Evolutionary conservation across 805 yeast species (phyloP).

Genomic region (Saccharomycopsis sp.): DNA sequence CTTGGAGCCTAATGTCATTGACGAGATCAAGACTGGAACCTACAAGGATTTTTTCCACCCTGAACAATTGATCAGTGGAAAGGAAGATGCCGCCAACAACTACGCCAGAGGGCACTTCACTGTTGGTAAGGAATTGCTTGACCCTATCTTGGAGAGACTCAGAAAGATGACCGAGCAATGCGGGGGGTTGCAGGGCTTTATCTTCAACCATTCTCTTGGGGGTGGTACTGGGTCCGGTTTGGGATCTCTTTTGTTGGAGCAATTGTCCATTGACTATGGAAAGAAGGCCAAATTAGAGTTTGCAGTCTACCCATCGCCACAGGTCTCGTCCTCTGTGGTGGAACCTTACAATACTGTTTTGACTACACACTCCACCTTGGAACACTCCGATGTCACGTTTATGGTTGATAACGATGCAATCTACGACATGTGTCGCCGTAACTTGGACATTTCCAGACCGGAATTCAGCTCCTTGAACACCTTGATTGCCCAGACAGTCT

Average conservation of each 20-base stretch:
- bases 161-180: conserved; percentile 96
- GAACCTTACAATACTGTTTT: conserved; percentile 98
- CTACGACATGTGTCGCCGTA: conserved; percentile 96
- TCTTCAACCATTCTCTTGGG: conserved; percentile 95
- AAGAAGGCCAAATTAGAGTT: conserved; percentile 95
- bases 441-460: conserved; percentile 90
- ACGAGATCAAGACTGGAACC: conserved; percentile 92
- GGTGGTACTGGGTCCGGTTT: conserved; percentile 99
- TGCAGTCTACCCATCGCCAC: conserved; percentile 98
- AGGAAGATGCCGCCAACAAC: conserved; percentile 98
- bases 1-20: conserved; percentile 95
- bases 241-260: conserved; percentile 89
- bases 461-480: conserved; percentile 78
- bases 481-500: conserved; percentile 94
- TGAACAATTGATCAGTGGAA: conserved; percentile 93
- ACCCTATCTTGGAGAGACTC: conserved; percentile 88
- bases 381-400: conserved; percentile 97
- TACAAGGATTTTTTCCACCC: conserved; percentile 95
- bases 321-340: conserved; percentile 91
- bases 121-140: conserved; percentile 91
- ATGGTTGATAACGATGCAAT: conserved; percentile 99
- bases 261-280: conserved; percentile 86
- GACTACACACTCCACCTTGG: conserved; percentile 95
- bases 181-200: conserved; percentile 95
- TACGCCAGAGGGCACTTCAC: conserved; percentile 99